These are phyloP conservation scores for Fallopia convolvulus DNA, from an alignment of 148 eudicot genomes.

Conservation along the genomic window DNA sequence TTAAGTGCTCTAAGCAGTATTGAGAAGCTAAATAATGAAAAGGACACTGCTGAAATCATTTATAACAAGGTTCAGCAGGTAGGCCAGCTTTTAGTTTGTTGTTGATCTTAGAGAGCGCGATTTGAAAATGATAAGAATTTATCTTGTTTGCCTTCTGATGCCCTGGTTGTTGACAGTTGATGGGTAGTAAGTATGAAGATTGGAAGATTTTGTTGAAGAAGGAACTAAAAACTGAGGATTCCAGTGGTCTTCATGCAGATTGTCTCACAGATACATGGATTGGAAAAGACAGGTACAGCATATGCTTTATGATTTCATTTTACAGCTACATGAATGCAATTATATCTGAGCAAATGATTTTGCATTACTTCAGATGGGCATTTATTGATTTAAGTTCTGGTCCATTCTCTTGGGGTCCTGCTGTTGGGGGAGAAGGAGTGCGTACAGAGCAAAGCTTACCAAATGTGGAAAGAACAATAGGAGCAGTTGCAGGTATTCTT, in stretches of 20 bases:
- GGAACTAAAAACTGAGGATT: conserved; percentile 66
- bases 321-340: not conserved
- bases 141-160: not conserved
- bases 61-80: conserved; percentile 84
- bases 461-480: conserved; percentile 81
- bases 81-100: conserved; percentile 11
- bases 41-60: conserved; percentile 54
- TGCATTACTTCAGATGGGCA: conserved; percentile 64
- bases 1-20: conserved; percentile 60
- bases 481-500: conserved; percentile 69
- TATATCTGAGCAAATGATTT: conserved; percentile 14
- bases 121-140: conserved; percentile 10
- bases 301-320: conserved; percentile 1
- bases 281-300: conserved; percentile 64
- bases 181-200: conserved; percentile 65
- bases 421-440: conserved; percentile 98
- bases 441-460: conserved; percentile 94
- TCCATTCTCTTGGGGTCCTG: conserved; percentile 97
- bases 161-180: conserved; percentile 26
- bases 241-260: conserved; percentile 63
- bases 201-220: conserved; percentile 49
- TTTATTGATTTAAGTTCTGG: conserved; percentile 91
- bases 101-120: not conserved
- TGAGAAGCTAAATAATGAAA: conserved; percentile 63
- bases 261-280: conserved; percentile 97